Base-by-base conservation (phyloP, 2,329 filamentous ascomycete species). In the Fusarium mundagurra region DNA sequence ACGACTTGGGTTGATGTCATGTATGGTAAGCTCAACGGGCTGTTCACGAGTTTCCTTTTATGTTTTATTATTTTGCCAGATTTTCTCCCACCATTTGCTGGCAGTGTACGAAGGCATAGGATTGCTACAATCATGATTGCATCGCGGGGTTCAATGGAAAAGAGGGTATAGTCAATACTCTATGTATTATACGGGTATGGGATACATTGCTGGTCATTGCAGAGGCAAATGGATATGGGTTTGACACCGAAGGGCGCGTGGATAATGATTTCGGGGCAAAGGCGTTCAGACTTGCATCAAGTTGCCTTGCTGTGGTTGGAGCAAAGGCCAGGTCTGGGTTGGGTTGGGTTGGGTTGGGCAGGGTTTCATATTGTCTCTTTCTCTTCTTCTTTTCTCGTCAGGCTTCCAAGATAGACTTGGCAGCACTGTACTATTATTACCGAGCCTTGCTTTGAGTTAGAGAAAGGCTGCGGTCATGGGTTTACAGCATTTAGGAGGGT, bases 11-110 rank as follows among this genome's bases (percentile, higher is more conserved):
- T 55, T 68, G 67, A 65, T 76, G 67, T 62, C 65, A 67, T 64
- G 70, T 67, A 57, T 58, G 69, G 55, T 62, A 70, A 47, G 58
- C 65, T 62, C 48, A 71, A 58, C 66, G 72, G 73, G 67, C 67
- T 75, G 67, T 70, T 78, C 60, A 78, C 62, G 76, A 78, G 74
- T 78, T 64, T 74, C 67, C 60, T 78, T 76, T 53, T 50, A 64
- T 62, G 53, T 50, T 68, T 62, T 57, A 62, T 67, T n/a, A n/a
- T 60, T 69, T 67, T 58, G 55, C 58, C 66, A 55, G 47, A 45
- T 24, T 38, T 60, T 64, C 60, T 69, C 55, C 69, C 61, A 59
- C 62, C 64, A 58, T 73, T 29, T 64, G 57, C 64, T 59, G 66
- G 71, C 53, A 64, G 69, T 61, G 68, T 44, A 62, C 54, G 57